A percentile compares a stretch with the other conserved stretches of the same genome.
phyloP scores from a whole-genome alignment of 805 yeast species.

The Starmerella bombi region DNA sequence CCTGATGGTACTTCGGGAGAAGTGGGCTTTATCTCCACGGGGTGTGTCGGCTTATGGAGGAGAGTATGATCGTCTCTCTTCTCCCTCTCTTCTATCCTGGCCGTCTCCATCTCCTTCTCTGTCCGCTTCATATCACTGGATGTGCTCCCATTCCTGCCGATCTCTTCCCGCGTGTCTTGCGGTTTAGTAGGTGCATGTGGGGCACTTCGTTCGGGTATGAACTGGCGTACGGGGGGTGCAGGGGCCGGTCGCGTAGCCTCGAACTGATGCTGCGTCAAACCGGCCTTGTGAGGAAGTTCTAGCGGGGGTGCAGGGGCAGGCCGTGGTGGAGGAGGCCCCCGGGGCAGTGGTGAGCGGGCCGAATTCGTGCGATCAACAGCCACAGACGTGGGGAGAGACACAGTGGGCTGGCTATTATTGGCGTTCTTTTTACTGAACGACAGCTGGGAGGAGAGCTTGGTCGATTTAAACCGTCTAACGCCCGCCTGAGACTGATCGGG shows the following conservation, averaged over 20 bases:
- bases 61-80: background rate
- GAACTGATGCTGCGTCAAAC: too few relatives aligned
- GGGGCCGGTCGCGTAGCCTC: constrained; percentile 8
- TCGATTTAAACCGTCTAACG: constrained; percentile 6
- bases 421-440: background rate
- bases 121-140: background rate
- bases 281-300: constrained; percentile 22
- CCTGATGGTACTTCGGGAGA: background rate
- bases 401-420: too few relatives aligned
- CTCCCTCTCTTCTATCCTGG: background rate
- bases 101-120: background rate
- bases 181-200: background rate
- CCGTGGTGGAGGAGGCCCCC: constrained; percentile 29
- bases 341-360: constrained; percentile 9
- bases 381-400: constrained; percentile 4
- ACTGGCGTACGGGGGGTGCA: constrained; percentile 2
- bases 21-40: background rate
- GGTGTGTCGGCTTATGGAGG: background rate
- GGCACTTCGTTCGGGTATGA: background rate
- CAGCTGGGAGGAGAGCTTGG: constrained; percentile 1
- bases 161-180: background rate
- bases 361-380: background rate
- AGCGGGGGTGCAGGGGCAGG: constrained; percentile 35
- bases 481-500: background rate
- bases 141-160: too few relatives aligned